A percentile compares a stretch with the other conserved stretches of the same genome.
These are phyloP conservation scores for Tulasnella sp. DNA, from an alignment of 768 basidiomycete species.

Conservation along the genomic window DNA sequence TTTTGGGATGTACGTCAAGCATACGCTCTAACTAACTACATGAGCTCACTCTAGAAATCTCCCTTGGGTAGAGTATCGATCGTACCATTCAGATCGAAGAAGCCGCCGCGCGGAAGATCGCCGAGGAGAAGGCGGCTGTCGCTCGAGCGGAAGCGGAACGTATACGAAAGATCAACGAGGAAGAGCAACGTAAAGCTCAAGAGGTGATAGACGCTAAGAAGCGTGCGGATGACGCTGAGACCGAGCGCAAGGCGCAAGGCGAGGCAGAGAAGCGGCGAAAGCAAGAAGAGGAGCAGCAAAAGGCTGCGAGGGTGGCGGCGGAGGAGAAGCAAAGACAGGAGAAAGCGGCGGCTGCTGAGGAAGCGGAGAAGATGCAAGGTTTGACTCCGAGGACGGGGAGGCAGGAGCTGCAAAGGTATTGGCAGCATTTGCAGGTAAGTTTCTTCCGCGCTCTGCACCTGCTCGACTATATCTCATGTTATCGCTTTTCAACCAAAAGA, in stretches of 20 bases:
- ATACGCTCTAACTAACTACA: neutral
- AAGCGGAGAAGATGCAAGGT: slow-evolving; percentile 32
- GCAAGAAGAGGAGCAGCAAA: slow-evolving; percentile 35
- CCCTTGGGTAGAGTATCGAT: neutral
- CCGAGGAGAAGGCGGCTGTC: neutral
- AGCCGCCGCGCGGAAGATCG: neutral
- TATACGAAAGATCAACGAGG: neutral
- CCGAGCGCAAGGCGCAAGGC: slow-evolving; percentile 31
- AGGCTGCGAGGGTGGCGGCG: slow-evolving; percentile 28
- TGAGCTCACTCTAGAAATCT: neutral
- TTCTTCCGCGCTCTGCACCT: neutral
- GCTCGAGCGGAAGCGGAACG: slow-evolving; percentile 15
- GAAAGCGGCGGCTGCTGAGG: slow-evolving; percentile 16
- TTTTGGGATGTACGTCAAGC: neutral
- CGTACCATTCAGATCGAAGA: neutral
- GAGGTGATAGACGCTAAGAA: slow-evolving; percentile 34
- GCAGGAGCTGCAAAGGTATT: slow-evolving; percentile 56
- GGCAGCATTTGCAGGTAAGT: slow-evolving; percentile 44
- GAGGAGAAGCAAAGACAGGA: slow-evolving; percentile 34
- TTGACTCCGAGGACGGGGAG: slow-evolving; percentile 37
- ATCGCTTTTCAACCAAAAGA: neutral
- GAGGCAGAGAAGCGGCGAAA: slow-evolving; percentile 24
- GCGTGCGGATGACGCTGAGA: slow-evolving; percentile 28
- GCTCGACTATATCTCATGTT: neutral
- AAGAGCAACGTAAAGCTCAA: slow-evolving; percentile 28